Base-by-base conservation (phyloP, 2,329 filamentous ascomycete genomes). In the Bipolaris oryzae region DNA sequence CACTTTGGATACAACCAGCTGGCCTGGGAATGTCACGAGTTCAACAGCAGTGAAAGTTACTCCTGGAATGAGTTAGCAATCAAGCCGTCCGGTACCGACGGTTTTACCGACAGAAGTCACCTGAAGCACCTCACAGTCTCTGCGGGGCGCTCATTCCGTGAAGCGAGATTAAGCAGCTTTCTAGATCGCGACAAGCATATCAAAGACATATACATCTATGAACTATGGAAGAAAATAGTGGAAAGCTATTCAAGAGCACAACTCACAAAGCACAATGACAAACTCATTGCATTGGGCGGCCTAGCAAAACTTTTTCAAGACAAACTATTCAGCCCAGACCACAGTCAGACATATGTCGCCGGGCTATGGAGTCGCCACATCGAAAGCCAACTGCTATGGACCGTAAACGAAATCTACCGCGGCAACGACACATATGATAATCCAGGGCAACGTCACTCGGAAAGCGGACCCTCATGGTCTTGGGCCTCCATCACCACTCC, bases 1-100 rank as follows among this genome's bases (percentile, higher is more conserved):
- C 63, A 70, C n/a, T 71, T 69, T 37, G 63, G 61, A 31, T 31
- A 41, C 3, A 37, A 63, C 16, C 61, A 68, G 37, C 31, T 70
- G 5, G 60, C 51, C 0, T 70, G 68, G 68, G 67, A 71, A 20
- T 71, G 68, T 7, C 33, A 21, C 10, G 43, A 60, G 20, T 59
- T 56, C 2, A 20, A 58, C 10, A 39, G 31, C 7, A 43, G 56
- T 3, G 64, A 68, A 31, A 23, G 46, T 3, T 48, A 58, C 23
- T 18, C 23, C 16, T 15, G 16, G 15, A 9, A 45, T 13, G 15
- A 48, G 45, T 15, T 39, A 37, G 16, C 15, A 39, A 43, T 43
- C 15, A 43, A 43, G 7, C 41, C 41, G 28, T 43, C 41, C 10
- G 13, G 21, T 16, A 2, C 31, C 43, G 18, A 25, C 9, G 6